Evolutionary conservation across 1,139 yeast genomes (phyloP), one percentile per base, ranked within the genome.

Genomic region (Lodderomyces beijingensis): DNA sequence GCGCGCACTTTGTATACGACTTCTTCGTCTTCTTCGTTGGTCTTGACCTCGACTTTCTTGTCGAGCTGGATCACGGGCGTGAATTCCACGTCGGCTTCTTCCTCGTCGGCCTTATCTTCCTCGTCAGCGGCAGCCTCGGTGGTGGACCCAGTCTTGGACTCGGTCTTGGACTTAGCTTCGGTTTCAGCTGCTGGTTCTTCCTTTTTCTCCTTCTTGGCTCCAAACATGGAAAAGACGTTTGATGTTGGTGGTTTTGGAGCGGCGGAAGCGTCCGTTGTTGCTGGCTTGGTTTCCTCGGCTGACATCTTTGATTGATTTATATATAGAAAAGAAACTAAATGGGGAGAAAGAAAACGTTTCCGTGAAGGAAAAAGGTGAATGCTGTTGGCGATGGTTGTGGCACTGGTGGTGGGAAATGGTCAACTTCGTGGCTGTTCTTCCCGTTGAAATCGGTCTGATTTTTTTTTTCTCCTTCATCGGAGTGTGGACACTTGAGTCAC

Each of bases 1-100:
- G 99, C 97, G 59, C 98, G 74, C 36, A 81, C 88, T 59, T 91
- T 91, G 69, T 70, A 84, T 46, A 84, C 61, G 19, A 83, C 89
- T 41, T 87, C 95, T 69, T 91, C 98, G 44, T 88, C 77, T 65
- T 91, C 98, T 67, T 91, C 98, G 64, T 88, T 86, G 51, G 97
- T 89, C 70, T 88, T 89, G 46, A 89, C 95, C 19, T 91, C 97
- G 34, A 91, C 97, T 38, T 52, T 51, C 62, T 85, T 84, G 66
- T 89, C 96, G 51, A 91, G 78, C 62, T 85, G 86, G 42, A 91
- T 96, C 47, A 91, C 70, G 35, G 98, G 98, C 66, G 91, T 96
- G 52, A 91, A 93, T 61, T 91, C 96, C 40, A 91, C 93, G 51
- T 91, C 97, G 41, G 87, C 89, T 44, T 87, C 86, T 59, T 86